Conservation (phyloP, 2,329 filamentous ascomycete genomes). For the Calonectria hawksworthii region DNA sequence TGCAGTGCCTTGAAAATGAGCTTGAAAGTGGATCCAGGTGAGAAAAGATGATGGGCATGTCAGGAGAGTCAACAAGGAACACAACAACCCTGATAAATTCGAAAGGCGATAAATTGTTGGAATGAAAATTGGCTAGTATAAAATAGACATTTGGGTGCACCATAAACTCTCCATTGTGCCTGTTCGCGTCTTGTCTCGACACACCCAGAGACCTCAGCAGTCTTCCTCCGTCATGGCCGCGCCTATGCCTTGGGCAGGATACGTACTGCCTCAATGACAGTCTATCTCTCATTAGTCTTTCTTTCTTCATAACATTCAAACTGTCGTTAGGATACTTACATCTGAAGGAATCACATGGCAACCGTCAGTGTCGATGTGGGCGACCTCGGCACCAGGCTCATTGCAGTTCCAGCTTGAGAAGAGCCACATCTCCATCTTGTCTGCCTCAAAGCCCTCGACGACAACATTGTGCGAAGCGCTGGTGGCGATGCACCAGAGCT, state of each 20-base stretch:
- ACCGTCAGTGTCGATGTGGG: not conserved
- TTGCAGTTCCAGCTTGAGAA: not conserved
- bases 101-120: not conserved
- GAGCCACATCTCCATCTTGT: slow-evolving; percentile 13
- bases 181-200: too few relatives aligned
- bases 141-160: not conserved
- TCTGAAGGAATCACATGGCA: slow-evolving; percentile 1
- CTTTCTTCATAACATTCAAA: too few relatives aligned
- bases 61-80: not conserved
- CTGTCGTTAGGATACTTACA: not conserved
- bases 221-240: too few relatives aligned
- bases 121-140: not conserved
- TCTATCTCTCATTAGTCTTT: not conserved
- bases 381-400: not conserved
- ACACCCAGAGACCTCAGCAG: not conserved
- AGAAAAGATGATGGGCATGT: not conserved
- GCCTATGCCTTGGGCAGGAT: not conserved
- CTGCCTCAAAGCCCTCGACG: not conserved
- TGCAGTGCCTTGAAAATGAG: too few relatives aligned
- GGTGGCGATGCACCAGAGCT: not conserved
- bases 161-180: not conserved
- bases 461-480: not conserved
- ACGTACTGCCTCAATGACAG: not conserved
- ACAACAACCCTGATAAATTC: not conserved
- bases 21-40: too few relatives aligned